Evolutionary conservation across 257 asterid species (phyloP).

Genomic region (Nicotiana attenuata): DNA sequence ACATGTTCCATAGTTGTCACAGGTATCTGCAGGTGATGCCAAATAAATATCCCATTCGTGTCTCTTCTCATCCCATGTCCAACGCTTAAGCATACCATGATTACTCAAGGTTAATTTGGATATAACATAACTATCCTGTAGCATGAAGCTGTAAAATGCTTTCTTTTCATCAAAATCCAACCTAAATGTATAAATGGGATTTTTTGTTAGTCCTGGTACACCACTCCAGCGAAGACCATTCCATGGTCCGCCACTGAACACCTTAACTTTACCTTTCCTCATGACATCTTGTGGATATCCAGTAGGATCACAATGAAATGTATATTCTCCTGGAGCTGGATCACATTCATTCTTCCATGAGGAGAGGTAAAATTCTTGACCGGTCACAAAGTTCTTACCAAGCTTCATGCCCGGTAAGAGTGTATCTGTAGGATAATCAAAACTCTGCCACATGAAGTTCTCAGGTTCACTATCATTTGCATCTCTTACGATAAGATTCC

Average conservation of each 20-base stretch:
- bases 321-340: background rate
- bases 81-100: background rate
- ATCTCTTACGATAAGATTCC: constrained; percentile 19
- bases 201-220: background rate
- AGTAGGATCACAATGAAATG: background rate
- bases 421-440: constrained; percentile 23
- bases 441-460: constrained; percentile 29
- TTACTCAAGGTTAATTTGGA: background rate
- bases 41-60: background rate
- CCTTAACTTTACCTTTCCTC: background rate
- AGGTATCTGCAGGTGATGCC: constrained; percentile 4
- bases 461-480: constrained; percentile 6
- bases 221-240: constrained; percentile 13
- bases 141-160: background rate
- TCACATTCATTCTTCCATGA: background rate
- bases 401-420: constrained; percentile 24
- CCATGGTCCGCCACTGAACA: constrained; percentile 9
- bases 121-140: background rate
- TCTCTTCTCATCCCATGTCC: constrained; percentile 10
- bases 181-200: background rate
- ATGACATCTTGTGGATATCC: background rate
- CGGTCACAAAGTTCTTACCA: constrained; percentile 20
- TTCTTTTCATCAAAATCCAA: background rate
- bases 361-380: background rate
- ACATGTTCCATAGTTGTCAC: background rate